Conservation (phyloP, 1,284 basidiomycete genomes). For the Papiliotrema laurentii region DNA sequence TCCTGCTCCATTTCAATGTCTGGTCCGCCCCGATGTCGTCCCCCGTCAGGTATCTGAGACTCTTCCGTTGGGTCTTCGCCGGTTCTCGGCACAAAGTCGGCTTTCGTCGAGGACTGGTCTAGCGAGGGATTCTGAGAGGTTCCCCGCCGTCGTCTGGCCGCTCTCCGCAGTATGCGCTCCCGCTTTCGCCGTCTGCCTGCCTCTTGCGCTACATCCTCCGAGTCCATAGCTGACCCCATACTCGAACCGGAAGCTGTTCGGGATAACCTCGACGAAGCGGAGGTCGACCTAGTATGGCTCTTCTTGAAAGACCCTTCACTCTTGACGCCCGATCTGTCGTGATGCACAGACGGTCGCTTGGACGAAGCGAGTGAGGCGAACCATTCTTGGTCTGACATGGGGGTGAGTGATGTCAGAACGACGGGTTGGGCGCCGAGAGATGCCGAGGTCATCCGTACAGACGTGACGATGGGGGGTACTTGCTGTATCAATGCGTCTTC, state of each 20-base stretch:
- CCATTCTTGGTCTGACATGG: conserved; percentile 46
- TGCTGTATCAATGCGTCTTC: conserved; percentile 47
- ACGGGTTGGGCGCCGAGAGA: conserved; percentile 42
- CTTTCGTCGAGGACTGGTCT: conserved; percentile 12
- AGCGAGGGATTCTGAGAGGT: not conserved
- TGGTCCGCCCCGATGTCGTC: conserved; percentile 8
- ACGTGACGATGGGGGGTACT: conserved; percentile 45
- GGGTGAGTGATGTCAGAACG: conserved; percentile 37
- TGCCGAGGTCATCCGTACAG: conserved; percentile 39
- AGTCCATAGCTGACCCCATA: not conserved
- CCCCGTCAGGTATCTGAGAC: not conserved
- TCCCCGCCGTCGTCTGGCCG: not conserved
- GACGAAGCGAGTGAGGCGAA: conserved; percentile 33
- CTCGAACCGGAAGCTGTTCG: not conserved
- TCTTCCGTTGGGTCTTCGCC: not conserved
- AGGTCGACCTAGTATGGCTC: not conserved
- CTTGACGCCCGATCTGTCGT: not conserved
- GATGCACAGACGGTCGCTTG: not conserved
- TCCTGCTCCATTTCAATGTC: conserved; percentile 17
- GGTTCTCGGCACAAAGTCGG: conserved; percentile 1
- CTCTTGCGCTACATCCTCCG: conserved; percentile 7
- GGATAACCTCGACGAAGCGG: not conserved
- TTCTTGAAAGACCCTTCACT: not conserved
- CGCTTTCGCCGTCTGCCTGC: conserved; percentile 17
- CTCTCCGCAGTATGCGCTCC: conserved; percentile 25